Evolutionary conservation across 1,284 basidiomycete species (phyloP).

Genomic region (Ceratobasidium theobromae): DNA sequence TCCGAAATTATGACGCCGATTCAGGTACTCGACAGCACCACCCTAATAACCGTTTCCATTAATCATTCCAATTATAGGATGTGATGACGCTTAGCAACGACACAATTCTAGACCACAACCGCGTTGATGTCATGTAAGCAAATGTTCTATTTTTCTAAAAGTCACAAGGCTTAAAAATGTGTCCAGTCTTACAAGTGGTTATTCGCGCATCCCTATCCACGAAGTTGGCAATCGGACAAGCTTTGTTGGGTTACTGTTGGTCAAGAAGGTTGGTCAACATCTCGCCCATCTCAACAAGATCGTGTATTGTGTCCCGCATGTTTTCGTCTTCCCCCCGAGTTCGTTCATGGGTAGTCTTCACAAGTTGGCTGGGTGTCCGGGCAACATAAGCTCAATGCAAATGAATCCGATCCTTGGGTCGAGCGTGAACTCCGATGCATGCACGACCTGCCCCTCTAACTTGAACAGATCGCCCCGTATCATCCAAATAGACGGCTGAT

Average conservation of each 20-base stretch:
- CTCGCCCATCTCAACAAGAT: neutral
- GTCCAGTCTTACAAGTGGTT: slow-evolving; percentile 72
- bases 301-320: neutral
- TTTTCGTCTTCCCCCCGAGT: neutral
- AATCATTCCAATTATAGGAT: slow-evolving; percentile 55
- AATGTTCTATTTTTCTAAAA: neutral
- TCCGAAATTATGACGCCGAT: slow-evolving; percentile 87
- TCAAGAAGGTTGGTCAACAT: slow-evolving; percentile 65
- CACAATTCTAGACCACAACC: slow-evolving; percentile 75
- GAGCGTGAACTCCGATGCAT: neutral
- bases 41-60: neutral
- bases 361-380: neutral
- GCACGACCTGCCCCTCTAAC: too few species aligned
- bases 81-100: slow-evolving; percentile 77
- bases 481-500: neutral
- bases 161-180: neutral
- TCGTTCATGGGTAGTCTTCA: neutral
- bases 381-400: neutral
- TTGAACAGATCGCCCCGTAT: neutral
- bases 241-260: slow-evolving; percentile 84
- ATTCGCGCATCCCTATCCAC: slow-evolving; percentile 92
- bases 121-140: slow-evolving; percentile 70
- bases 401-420: neutral
- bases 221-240: slow-evolving; percentile 71
- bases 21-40: slow-evolving; percentile 49